These are phyloP conservation scores for Cornus kousa DNA, from an alignment of 148 eudicot species.

Conservation along the genomic window DNA sequence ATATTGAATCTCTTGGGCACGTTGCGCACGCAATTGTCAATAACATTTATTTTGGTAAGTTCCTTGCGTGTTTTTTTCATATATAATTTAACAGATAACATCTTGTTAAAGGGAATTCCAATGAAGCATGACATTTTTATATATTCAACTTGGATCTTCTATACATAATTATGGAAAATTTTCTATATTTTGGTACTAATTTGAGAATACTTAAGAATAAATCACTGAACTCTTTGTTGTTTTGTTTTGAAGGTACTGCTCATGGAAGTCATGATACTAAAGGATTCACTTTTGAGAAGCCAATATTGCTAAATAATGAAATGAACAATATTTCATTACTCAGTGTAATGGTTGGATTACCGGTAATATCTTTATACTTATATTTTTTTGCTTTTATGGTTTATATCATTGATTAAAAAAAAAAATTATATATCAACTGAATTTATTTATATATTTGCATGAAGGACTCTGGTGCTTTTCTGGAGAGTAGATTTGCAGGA, in stretches of 20 bases:
- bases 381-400: background rate
- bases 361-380: slow-evolving; percentile 27
- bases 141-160: background rate
- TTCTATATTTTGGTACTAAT: too few relatives aligned
- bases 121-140: background rate
- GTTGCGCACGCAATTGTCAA: slow-evolving; percentile 37
- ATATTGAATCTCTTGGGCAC: slow-evolving; percentile 31
- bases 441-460: background rate
- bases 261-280: slow-evolving; percentile 43
- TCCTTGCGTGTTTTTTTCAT: too few relatives aligned
- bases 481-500: slow-evolving; percentile 44
- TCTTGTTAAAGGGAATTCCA: background rate
- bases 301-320: slow-evolving; percentile 27
- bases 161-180: too few relatives aligned
- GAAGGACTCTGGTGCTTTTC: slow-evolving; percentile 54
- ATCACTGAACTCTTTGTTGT: too few relatives aligned
- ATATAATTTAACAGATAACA: too few relatives aligned
- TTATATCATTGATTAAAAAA: background rate
- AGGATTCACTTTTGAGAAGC: slow-evolving; percentile 33
- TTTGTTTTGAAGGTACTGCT: slow-evolving; percentile 24
- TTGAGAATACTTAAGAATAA: too few relatives aligned
- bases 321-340: slow-evolving; percentile 37
- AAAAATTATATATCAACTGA: background rate
- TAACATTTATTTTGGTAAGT: slow-evolving; percentile 30
- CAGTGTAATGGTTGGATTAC: slow-evolving; percentile 56